Conservation (phyloP, 768 basidiomycete species). For the Suillus cothurnatus region DNA sequence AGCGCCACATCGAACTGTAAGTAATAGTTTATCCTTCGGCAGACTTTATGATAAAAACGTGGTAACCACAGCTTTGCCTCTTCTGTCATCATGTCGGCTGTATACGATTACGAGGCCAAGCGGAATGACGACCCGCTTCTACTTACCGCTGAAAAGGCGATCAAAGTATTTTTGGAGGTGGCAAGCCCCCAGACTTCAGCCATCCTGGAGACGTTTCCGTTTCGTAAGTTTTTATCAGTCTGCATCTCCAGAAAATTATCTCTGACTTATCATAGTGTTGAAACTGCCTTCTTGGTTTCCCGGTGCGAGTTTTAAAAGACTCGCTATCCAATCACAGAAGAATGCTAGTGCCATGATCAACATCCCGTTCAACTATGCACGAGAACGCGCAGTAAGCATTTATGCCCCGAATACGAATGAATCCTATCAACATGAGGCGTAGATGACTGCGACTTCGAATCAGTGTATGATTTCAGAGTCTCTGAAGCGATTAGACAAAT, state of each 20-base stretch:
- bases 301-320: slow-evolving; percentile 34
- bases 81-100: slow-evolving; percentile 33
- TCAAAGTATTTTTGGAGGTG: slow-evolving; percentile 25
- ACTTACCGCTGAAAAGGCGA: slow-evolving; percentile 33
- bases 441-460: slow-evolving; percentile 25
- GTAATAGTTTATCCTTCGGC: slow-evolving; percentile 8
- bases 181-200: slow-evolving; percentile 28
- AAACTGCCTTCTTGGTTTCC: slow-evolving; percentile 38
- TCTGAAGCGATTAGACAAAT: slow-evolving; percentile 19
- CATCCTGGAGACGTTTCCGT: slow-evolving; percentile 34
- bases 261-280: slow-evolving; percentile 27
- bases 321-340: slow-evolving; percentile 31
- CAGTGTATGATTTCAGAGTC: slow-evolving; percentile 35
- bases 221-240: slow-evolving; percentile 26
- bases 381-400: slow-evolving; percentile 24
- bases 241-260: slow-evolving; percentile 1
- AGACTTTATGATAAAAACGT: neutral
- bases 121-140: slow-evolving; percentile 31
- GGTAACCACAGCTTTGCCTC: slow-evolving; percentile 30
- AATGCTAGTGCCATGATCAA: slow-evolving; percentile 32
- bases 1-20: slow-evolving; percentile 34
- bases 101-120: slow-evolving; percentile 35
- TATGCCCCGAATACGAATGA: neutral
- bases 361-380: slow-evolving; percentile 32
- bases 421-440: neutral